A percentile compares a stretch with the other conserved stretches of the same genome.
phyloP scores from a whole-genome alignment of 441 rosid genomes.

The Adansonia madagascariensis region DNA sequence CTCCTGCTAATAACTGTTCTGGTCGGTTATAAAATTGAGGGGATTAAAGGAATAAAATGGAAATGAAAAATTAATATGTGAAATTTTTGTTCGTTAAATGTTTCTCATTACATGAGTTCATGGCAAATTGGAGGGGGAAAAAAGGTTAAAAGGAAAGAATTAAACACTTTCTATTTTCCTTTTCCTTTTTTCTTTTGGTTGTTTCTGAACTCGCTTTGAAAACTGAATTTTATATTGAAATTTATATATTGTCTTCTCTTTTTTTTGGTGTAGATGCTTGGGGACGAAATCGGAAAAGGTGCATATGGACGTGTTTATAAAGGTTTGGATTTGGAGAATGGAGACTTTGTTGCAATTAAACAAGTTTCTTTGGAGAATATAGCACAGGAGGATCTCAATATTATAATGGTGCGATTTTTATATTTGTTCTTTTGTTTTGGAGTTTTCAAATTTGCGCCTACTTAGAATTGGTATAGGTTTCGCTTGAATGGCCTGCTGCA shows the following conservation, averaged over 20 bases:
- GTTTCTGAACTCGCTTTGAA: background rate
- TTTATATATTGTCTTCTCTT: background rate
- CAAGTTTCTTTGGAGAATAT: constrained; percentile 98
- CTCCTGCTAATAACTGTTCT: constrained; percentile 3
- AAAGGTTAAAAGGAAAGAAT: background rate
- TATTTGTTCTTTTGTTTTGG: constrained; percentile 12
- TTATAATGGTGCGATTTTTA: constrained; percentile 76
- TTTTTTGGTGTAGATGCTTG: constrained; percentile 69
- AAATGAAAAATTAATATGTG: background rate
- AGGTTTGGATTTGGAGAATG: constrained; percentile 98
- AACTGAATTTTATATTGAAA: background rate
- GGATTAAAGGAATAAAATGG: background rate
- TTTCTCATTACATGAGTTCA: constrained; percentile 1
- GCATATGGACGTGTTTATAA: constrained; percentile 98
- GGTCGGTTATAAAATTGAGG: background rate
- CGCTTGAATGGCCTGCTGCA: background rate
- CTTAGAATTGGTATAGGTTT: background rate
- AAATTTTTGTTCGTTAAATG: background rate
- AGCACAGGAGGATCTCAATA: constrained; percentile 96
- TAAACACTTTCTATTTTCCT: background rate
- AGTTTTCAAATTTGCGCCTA: background rate
- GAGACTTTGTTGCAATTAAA: constrained; percentile 95
- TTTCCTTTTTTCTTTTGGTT: background rate
- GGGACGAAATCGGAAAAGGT: constrained; percentile 99
- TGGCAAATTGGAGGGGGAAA: background rate